Percentiles rank a stretch among this genome's conserved stretches.
Conservation (phyloP, 768 basidiomycete genomes). For the Pisolithus microcarpus region DNA sequence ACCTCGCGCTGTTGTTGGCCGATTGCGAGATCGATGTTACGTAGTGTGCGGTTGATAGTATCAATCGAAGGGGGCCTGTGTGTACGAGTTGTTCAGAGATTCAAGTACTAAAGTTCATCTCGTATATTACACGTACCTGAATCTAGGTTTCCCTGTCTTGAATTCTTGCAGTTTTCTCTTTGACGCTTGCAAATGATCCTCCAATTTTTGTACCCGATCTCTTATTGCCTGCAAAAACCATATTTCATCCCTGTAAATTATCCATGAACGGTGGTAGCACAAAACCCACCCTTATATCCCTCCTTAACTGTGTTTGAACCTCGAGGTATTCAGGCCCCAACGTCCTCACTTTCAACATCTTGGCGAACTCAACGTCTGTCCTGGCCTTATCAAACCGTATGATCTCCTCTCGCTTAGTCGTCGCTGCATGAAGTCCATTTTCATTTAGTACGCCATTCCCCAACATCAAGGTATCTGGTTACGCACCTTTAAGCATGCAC, state of each 20-base stretch:
- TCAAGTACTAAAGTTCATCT: neutral
- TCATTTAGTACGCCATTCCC: neutral
- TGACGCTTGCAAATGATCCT: conserved; percentile 59
- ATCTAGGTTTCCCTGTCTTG: conserved; percentile 50
- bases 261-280: neutral
- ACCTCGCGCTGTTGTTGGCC: conserved; percentile 54
- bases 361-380: conserved; percentile 71
- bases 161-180: conserved; percentile 64
- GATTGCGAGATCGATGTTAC: conserved; percentile 74
- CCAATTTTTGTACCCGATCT: conserved; percentile 72
- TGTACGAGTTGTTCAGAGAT: conserved; percentile 1
- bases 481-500: conserved; percentile 59
- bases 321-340: conserved; percentile 87
- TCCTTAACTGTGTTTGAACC: conserved; percentile 68
- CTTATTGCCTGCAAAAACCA: conserved; percentile 45
- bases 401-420: conserved; percentile 79
- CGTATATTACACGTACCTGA: conserved; percentile 44
- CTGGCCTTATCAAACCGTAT: conserved; percentile 71
- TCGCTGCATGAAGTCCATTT: conserved; percentile 39
- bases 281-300: conserved; percentile 56
- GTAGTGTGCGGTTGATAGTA: conserved; percentile 72
- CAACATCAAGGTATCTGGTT: neutral
- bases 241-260: conserved; percentile 2
- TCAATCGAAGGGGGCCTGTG: conserved; percentile 77
- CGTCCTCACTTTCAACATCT: conserved; percentile 64